phyloP scores from a whole-genome alignment of 805 yeast genomes.

The Starmerella floris region DNA sequence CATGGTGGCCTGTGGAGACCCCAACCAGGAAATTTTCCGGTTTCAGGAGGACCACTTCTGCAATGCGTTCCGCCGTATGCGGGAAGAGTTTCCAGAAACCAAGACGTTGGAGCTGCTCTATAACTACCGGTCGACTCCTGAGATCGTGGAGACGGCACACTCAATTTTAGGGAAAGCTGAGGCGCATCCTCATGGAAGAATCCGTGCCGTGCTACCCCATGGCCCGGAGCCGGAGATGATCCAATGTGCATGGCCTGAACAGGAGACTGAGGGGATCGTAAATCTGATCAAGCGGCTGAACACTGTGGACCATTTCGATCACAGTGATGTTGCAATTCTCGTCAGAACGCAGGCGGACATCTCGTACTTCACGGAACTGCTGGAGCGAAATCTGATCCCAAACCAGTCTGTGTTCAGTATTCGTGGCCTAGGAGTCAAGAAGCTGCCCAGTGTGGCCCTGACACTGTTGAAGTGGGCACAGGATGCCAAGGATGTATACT shows the following conservation, averaged over 20 bases:
- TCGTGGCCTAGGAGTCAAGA: conserved; percentile 5
- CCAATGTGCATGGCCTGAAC: not conserved
- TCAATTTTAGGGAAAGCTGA: not conserved
- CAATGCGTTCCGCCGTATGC: conserved; percentile 13
- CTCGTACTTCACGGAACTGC: not conserved
- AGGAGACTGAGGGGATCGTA: conserved; percentile 1
- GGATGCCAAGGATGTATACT: conserved; percentile 10
- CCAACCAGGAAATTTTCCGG: conserved; percentile 18
- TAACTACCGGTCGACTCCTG: conserved; percentile 17
- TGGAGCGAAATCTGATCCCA: conserved; percentile 3
- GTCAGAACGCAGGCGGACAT: conserved; percentile 9
- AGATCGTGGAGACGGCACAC: conserved; percentile 5
- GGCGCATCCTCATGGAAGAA: not conserved
- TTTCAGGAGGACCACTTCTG: conserved; percentile 8
- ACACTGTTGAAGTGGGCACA: conserved; percentile 13
- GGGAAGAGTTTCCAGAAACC: conserved; percentile 2
- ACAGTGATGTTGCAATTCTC: conserved; percentile 13
- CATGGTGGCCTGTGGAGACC: conserved; percentile 18
- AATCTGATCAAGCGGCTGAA: not conserved
- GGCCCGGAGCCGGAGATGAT: conserved; percentile 8
- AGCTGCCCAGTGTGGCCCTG: conserved; percentile 8
- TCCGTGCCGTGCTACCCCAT: conserved; percentile 1
- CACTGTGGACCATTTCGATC: not conserved
- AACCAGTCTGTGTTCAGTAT: not conserved
- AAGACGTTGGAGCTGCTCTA: conserved; percentile 2